phyloP scores from a whole-genome alignment of 2,329 filamentous ascomycete genomes.

The Coniochaeta sp. region DNA sequence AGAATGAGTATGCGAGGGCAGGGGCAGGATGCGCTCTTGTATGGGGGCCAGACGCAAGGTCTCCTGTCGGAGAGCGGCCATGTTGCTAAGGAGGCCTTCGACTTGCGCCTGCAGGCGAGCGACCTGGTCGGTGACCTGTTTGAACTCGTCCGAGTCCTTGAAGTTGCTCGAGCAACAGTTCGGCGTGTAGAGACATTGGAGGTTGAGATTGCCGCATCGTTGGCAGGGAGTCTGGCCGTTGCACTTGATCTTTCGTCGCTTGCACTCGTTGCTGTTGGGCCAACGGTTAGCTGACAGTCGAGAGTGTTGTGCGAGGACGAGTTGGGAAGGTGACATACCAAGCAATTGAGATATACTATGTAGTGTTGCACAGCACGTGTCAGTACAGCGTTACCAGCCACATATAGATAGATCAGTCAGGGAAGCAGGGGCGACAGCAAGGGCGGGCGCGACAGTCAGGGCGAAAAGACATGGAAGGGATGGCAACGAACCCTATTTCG shows the following conservation, averaged over 20 bases:
- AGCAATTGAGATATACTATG: constrained; percentile 53
- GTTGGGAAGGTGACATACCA: constrained; percentile 30
- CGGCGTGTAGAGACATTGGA: constrained; percentile 58
- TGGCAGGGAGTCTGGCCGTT: constrained; percentile 63
- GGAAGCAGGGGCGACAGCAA: neutral
- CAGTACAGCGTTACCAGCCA: neutral
- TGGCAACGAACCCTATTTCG: constrained; percentile 46
- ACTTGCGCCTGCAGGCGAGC: constrained; percentile 76
- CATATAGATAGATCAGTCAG: neutral
- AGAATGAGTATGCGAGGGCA: constrained; percentile 27
- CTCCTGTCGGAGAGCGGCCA: constrained; percentile 60
- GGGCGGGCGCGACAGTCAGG: neutral
- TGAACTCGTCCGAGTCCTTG: constrained; percentile 90
- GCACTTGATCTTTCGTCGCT: constrained; percentile 69
- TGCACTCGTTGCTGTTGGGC: constrained; percentile 58
- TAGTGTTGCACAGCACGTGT: neutral
- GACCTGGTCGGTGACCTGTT: constrained; percentile 70
- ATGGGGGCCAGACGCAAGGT: constrained; percentile 35
- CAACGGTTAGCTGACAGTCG: constrained; percentile 4
- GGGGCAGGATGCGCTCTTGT: constrained; percentile 30
- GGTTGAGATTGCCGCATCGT: constrained; percentile 60
- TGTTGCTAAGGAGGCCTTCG: constrained; percentile 63
- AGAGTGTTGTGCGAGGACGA: no score
- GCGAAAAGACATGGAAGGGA: neutral
- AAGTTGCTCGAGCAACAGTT: constrained; percentile 70